Percentiles rank a stretch among this genome's conserved stretches.
Evolutionary conservation across 306 rosid species (phyloP).

Genomic region (Quercus mongolica): DNA sequence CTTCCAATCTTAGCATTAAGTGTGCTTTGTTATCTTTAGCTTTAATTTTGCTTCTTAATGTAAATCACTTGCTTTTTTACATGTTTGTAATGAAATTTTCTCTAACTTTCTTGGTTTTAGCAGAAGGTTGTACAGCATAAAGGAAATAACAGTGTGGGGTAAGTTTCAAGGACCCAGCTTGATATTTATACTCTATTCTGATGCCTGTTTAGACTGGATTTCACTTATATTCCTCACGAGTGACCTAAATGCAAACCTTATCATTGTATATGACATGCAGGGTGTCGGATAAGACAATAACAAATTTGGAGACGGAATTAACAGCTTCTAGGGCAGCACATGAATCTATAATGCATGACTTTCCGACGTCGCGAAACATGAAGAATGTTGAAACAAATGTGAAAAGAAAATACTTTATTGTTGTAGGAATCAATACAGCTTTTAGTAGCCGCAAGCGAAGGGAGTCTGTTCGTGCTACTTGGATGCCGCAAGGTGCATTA

Average conservation of each 20-base stretch:
- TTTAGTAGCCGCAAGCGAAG: slow-evolving; percentile 77
- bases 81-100: not conserved
- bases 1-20: not conserved
- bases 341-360: slow-evolving; percentile 35
- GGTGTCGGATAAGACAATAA: slow-evolving; percentile 51
- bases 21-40: not conserved
- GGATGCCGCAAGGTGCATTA: slow-evolving; percentile 90
- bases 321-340: slow-evolving; percentile 33
- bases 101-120: slow-evolving; percentile 13
- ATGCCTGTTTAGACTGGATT: slow-evolving; percentile 19
- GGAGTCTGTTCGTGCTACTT: slow-evolving; percentile 84
- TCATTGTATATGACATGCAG: slow-evolving; percentile 36
- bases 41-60: not conserved
- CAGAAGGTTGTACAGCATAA: slow-evolving; percentile 37
- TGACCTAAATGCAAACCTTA: slow-evolving; percentile 15
- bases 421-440: slow-evolving; percentile 89
- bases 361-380: slow-evolving; percentile 35
- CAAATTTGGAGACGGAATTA: slow-evolving; percentile 50
- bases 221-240: slow-evolving; percentile 14
- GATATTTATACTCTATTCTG: slow-evolving; percentile 46
- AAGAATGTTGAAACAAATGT: slow-evolving; percentile 37
- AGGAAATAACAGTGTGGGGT: slow-evolving; percentile 38
- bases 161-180: slow-evolving; percentile 37
- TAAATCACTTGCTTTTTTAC: not conserved
- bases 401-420: slow-evolving; percentile 67